Base-by-base conservation (phyloP, 2,329 filamentous ascomycete genomes). In the Gliomastix tumulicola region DNA sequence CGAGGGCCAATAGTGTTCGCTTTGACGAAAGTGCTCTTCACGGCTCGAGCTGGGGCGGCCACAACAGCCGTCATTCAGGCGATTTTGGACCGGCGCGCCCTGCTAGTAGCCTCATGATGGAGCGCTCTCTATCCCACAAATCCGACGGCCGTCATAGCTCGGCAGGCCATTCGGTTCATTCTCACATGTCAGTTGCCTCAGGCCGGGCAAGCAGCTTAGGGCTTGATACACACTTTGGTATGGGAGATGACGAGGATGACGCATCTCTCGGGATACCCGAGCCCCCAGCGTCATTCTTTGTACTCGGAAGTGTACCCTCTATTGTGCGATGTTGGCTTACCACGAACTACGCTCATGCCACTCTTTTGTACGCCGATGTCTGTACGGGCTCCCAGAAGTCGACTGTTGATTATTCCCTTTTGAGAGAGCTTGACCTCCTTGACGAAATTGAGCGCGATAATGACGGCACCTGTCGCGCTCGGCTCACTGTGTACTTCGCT, bases 281-380 rank as follows among this genome's bases (percentile, higher is more conserved):
- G 30, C 84, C 90, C 30, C 86, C 89, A 15, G 87, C 88, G 23
- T 87, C 88, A 8, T 71, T 96, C 40, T 88, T 88, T 55, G 75
- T 94, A 36, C 69, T 96, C 13, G 88, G 90, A 11, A 84, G 89
- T 7, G 88, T 94, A 6, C 92, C 92, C 6, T 87, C 88, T 21
- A 95, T 98, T 46, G 86, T 97, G 39, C 83, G 92, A 42, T 98
- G 92, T 65, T 97, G 92, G 89, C 70, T 97, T 48, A 90, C 86
- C 19, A 84, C 82, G 23, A 82, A 87, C 50, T 97, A 94, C 62
- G 90, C 88, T 12, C 90, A 95, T 54, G 82, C 84, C 45, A 84
- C 88, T 9, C 73, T 97, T 13, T 69, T 96, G 6, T 97, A 97
- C 55, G 92, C 89, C 23, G 89, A 88, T 22, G 71, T 97, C 3